Base-by-base conservation (phyloP, 2,329 filamentous ascomycete genomes). In the Claviceps monticola region DNA sequence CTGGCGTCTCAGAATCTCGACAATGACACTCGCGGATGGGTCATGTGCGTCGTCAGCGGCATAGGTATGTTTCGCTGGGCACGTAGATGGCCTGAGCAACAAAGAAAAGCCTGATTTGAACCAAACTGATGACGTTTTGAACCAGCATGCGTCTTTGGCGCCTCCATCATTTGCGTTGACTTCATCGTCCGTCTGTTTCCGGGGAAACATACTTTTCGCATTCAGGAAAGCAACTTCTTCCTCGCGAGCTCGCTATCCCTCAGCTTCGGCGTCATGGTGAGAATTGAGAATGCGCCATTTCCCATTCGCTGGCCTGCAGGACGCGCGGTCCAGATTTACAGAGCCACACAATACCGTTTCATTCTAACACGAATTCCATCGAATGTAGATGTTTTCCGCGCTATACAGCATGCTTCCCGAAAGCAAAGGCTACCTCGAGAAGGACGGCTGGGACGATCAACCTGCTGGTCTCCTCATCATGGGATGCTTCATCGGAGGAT, bases 261-360 rank as follows among this genome's bases (percentile, higher is more conserved):
- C 57, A 96, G 89, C 65, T 95, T 95, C 59, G 91, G 93, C 44
- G 90, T 97, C 46, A 95, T 98, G 89, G 90, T 95, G 67, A 53
- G 48, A 21, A 21, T 37, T 21, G 29, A 19, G 21, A 26, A 26
- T 26, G 19, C 19, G 42, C 11, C 19, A 16, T 23, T 7, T 44
- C 21, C 11, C 41, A 21, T 17, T 21, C 19, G 17, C 9, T 11
- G 8, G n/a, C 34, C 29, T 50, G 21, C 19, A 34, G 42, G 29
- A 39, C 8, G 48, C 29, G 29, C 29, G 9, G 29, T 34, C 3
- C 29, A 34, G 29, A 34, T 4, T 11, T 34, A 11, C 9, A 34
- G 3, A 34, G 29, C 29, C 29, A 34, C 29, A 34, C 29, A 11
- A 9, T 34, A 3, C 29, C 29, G 29, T 34, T 34, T 11, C 3